A percentile compares a stretch with the other conserved stretches of the same genome.
Evolutionary conservation across 2,329 filamentous ascomycete genomes (phyloP).

Genomic region (Tricladium varicosporioides): DNA sequence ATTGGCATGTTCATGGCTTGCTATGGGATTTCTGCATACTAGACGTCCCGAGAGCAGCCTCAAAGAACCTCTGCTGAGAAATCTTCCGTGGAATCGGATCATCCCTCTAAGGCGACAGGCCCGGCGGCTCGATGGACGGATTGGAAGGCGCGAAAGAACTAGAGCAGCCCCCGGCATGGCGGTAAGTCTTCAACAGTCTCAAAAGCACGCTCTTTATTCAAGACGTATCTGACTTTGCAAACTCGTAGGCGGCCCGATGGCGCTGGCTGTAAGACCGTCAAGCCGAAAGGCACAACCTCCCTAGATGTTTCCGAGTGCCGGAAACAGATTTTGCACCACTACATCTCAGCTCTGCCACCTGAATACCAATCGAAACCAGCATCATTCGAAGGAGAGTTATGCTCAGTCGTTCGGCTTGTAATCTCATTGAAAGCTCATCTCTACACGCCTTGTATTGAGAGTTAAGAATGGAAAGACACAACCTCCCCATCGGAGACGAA

Average conservation of each 20-base stretch:
- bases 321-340: neutral
- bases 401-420: constrained; percentile 2
- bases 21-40: constrained; percentile 10
- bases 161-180: constrained; percentile 10
- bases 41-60: constrained; percentile 11
- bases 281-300: constrained; percentile 9
- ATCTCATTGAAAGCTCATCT: constrained; percentile 4
- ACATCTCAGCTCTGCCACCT: neutral
- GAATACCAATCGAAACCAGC: neutral
- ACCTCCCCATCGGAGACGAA: constrained; percentile 1
- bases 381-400: constrained; percentile 8
- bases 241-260: constrained; percentile 15
- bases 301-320: neutral
- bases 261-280: constrained; percentile 10
- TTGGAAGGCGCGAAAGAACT: constrained; percentile 10
- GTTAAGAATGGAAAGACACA: constrained; percentile 5
- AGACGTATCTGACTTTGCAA: constrained; percentile 16
- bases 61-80: constrained; percentile 12
- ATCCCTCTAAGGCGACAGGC: constrained; percentile 10
- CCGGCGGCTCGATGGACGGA: constrained; percentile 10
- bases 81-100: constrained; percentile 11
- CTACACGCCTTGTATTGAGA: constrained; percentile 6
- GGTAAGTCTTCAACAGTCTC: constrained; percentile 9
- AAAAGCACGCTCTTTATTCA: constrained; percentile 14
- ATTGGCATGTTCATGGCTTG: constrained; percentile 13